A percentile compares a stretch with the other conserved stretches of the same genome.
These are phyloP conservation scores for Monosporascus sp. DNA, from an alignment of 2,329 filamentous ascomycete species.

Conservation along the genomic window DNA sequence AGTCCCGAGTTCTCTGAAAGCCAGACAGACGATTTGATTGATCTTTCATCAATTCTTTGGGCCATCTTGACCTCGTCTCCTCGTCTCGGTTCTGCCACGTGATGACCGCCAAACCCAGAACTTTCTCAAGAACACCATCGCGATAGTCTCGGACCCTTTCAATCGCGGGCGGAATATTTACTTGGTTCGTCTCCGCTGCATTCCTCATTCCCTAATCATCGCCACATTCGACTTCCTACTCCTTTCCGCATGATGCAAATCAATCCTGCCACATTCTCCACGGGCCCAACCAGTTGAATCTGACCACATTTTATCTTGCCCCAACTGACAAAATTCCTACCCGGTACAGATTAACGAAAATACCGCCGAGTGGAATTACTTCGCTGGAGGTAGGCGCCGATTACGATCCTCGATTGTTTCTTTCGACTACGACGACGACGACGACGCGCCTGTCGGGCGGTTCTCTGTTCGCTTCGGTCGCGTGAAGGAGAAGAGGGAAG, in stretches of 20 bases:
- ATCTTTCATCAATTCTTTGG: too few species aligned
- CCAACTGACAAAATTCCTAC: neutral
- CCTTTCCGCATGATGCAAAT: neutral
- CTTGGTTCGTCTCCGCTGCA: neutral
- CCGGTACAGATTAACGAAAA: neutral
- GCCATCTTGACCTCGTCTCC: too few species aligned
- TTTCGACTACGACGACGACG: neutral
- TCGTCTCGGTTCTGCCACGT: too few species aligned
- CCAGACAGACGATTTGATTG: too few species aligned
- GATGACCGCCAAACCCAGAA: too few species aligned
- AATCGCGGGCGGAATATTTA: too few species aligned
- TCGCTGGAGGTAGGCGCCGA: neutral
- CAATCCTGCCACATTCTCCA: neutral
- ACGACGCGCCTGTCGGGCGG: neutral
- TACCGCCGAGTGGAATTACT: neutral
- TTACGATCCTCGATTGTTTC: neutral
- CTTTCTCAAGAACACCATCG: too few species aligned
- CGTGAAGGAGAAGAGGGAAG: neutral
- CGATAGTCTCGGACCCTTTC: too few species aligned
- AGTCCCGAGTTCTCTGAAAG: too few species aligned
- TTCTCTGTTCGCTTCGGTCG: neutral
- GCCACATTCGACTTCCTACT: neutral
- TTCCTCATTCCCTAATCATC: neutral
- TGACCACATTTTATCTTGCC: neutral
- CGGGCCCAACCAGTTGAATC: neutral